Base-by-base conservation (phyloP, 2,329 filamentous ascomycete species). In the Ophiosphaerella herpotricha region DNA sequence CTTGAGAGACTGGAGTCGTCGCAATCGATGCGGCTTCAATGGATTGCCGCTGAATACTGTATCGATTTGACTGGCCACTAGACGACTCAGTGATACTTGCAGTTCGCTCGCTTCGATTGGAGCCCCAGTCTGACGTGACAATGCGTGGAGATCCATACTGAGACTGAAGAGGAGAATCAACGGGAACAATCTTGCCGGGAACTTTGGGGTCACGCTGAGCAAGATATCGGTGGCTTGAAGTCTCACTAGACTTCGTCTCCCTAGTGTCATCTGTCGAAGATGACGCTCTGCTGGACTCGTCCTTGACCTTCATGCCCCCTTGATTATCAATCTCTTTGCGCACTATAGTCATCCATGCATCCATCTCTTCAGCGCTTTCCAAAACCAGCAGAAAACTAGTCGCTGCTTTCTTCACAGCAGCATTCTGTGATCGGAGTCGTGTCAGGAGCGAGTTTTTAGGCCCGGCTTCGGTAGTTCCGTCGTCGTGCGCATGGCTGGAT, bases 301-400 rank as follows among this genome's bases (percentile, higher is more conserved):
- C 57, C 46, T 62, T 67, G 2, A 51, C 51, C 68, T 82, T 86
- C 74, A 83, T 87, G 14, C 88, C 88, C 24, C 88, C 87, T 7
- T 89, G 73, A 5, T 78, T 77, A 60, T 90, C 85, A 43, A 93
- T 91, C 63, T 89, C 85, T 46, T 80, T 80, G 34, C 89, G 82
- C 26, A 93, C 75, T 0, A 81, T 78, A 1, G 80, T 79, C 67
- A 93, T 84, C 90, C 90, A 94, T 37, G 77, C 75, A 52, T 91
- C 86, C 87, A 93, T 89, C 38, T 89, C 85, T 55, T 87, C 84
- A 2, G 87, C 85, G 52, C 77, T 84, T 44, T 90, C 84, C 55
- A 92, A 85, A 0, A 93, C 84, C 67, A 94, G 79, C 21, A 94
- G 74, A 47, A 91, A 81, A 54, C 85, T 88, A 1, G 82, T 80